phyloP scores from a whole-genome alignment of 208 protist genomes.

The Wallacemonas sp. region DNA sequence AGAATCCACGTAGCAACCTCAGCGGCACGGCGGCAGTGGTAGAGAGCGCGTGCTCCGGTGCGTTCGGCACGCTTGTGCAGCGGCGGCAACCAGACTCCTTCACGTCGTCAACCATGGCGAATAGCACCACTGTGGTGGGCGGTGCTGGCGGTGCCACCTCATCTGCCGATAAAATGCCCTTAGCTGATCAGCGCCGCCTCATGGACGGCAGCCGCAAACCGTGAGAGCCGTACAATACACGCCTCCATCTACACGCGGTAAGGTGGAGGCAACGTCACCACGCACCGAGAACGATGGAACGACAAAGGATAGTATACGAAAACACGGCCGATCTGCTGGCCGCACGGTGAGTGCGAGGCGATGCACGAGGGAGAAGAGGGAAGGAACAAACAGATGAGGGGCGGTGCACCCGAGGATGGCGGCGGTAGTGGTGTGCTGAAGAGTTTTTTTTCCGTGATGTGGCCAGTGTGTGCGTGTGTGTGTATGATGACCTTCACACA shows the following conservation, averaged over 20 bases:
- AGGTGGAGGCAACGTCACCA: too few species aligned
- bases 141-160: not conserved
- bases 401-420: too few species aligned
- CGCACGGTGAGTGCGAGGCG: too few species aligned
- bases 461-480: too few species aligned
- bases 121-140: not conserved
- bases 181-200: not conserved
- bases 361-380: not conserved
- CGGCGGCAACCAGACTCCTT: slow-evolving; percentile 33
- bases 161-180: not conserved
- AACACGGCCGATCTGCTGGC: too few species aligned
- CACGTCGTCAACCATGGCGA: not conserved
- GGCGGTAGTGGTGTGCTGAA: too few species aligned
- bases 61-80: slow-evolving; percentile 76
- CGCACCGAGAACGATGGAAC: too few species aligned
- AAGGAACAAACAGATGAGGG: not conserved
- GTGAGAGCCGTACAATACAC: too few species aligned
- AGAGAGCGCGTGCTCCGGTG: slow-evolving; percentile 65
- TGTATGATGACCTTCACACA: too few species aligned
- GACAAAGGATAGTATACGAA: too few species aligned
- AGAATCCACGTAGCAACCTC: slow-evolving; percentile 77
- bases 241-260: too few species aligned
- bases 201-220: not conserved
- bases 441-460: too few species aligned
- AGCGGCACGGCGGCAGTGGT: slow-evolving; percentile 73